Base-by-base conservation (phyloP, 805 yeast species). In the Spathaspora arborariae region DNA sequence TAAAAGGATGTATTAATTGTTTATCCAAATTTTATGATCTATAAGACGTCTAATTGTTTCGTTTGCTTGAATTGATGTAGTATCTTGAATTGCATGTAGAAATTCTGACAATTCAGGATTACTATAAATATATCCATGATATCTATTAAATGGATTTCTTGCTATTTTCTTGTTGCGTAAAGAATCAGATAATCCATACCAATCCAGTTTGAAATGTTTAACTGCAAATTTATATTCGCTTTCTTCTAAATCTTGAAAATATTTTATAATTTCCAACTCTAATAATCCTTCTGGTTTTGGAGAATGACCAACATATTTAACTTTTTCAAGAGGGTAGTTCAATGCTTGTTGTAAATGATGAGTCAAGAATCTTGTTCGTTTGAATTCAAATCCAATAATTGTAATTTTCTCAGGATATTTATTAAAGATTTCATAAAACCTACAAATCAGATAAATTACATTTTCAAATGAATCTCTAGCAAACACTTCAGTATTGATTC, bases 401-500 rank as follows among this genome's bases (percentile, higher is more conserved):
- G 81, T 77, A 3, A 87, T 66, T 2, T 52, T 52, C 0, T 54
- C 39, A 0, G 96, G 95, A 50, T 75, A 83, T 1, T 7, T 19
- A 0, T 72, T 67, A 3, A 65, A 59, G 1, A 73, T 49, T 51
- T 82, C 81, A 24, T 74, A 60, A 57, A 73, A 86, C 44, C 80
- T 65, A 30, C 77, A 69, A 2, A 84, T 52, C 52, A 85, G 79
- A 60, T 80, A 85, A 2, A 85, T 49, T 5, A 87, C 76, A 60
- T 88, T 88, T 57, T 88, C 95, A 58, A 84, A 84, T 1, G 94
- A 85, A 61, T 88, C 96, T 35, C 88, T 65, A 0, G 96, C 89
- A 59, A 62, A 84, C 53, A 85, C 91, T 56, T 88, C 96, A 1
- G 81, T 64, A 5, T 69, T 50, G 0, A 84, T 62, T 41, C 68